Base-by-base conservation (phyloP, 176 grass and related monocot species). In the Cenchrus fungigraminus region DNA sequence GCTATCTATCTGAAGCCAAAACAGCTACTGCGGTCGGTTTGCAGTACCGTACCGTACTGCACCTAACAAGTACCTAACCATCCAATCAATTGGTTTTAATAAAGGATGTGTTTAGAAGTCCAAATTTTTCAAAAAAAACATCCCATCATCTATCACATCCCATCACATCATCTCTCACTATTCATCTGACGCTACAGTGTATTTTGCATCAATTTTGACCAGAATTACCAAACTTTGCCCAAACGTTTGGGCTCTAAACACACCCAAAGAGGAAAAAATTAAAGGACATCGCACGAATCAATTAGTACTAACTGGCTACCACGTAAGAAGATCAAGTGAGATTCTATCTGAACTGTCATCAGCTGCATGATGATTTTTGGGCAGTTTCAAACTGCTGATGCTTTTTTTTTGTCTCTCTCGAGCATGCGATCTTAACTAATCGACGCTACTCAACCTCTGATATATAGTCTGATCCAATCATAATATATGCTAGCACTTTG, bases 291-390 rank as follows among this genome's bases (percentile, higher is more conserved):
- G 29, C 63, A 65, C 14, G 29, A 65, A 65, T 65, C 29, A 65
- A 65, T 34, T 65, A 65, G 56, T 59, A 40, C 37, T 40, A 19
- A 7, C 17, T 59, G 56, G 19, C 56, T 19, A 59, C 56, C 56
- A 37, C 37, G 17, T n/a, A 45, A 2, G 14, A 1, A 68, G 40
- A 56, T 75, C 29, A 37, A 55, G 43, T 46, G 13, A 8, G 76
- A 78, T 78, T 78, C 58, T 46, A n/a, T 25, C 34, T 45, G 55
- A 77, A 60, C 34, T 59, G 5, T 52, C 49, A 74, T 31, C 7
- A 52, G 70, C 25, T 32, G 47, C 49, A 5, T 54, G 46, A 15
- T 8, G 8, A 49, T 74, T 12, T 58, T 11, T 32, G 12, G 1
- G 62, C 16, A 7, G 53, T 57, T 76, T 76, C 31, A 42, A 58